Evolutionary conservation across 2,329 filamentous ascomycete species (phyloP), one percentile per base, ranked within the genome.

Genomic region (Microcyclospora tardicrescens): DNA sequence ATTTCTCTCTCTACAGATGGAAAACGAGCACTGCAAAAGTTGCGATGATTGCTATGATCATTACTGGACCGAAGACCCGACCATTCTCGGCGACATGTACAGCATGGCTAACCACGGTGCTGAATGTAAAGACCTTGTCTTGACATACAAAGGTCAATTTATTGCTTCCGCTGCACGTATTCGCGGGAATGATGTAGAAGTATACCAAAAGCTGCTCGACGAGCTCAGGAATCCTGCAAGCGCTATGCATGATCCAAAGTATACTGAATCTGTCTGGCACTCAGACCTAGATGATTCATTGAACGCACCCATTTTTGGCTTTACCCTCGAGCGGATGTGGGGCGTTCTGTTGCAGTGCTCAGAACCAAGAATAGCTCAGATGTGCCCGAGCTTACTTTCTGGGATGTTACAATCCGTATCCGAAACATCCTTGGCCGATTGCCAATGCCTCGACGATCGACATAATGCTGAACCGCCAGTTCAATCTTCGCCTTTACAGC

Each of bases 101-200:
- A 42, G 37, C 34, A 47, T 28, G 34, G 55, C 48, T 29, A 53
- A 55, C 28, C 38, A 41, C 15, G 44, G 31, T 14, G 10, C 37
- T n/a, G 34, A 40, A n/a, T 46, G 43, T 38, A 14, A 32, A 6
- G 37, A 43, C 15, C 19, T 64, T 0, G 51, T 62, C 10, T 43
- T 69, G 6, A 64, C 62, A 2, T 67, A 66, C 43, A 64, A 64
- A 33, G 68, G 68, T 12, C 63, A 68, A 36, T 70, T 72, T 46
- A 52, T 68, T 29, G 64, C 60, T 2, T 67, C 64, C 1, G 62
- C 63, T 0, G 54, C 52, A 5, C 57, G 68, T 1, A 63, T 70
- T 5, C 53, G 64, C 1, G 62, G 54, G 2, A 54, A 57, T 9
- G 44, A 49, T 15, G 60, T 54, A 35, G 36, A 36, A 5, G 44